Percentiles rank a stretch among this genome's conserved stretches.
Evolutionary conservation across 2,329 filamentous ascomycete species (phyloP).

Genomic region (Berkeleyomyces rouxiae): DNA sequence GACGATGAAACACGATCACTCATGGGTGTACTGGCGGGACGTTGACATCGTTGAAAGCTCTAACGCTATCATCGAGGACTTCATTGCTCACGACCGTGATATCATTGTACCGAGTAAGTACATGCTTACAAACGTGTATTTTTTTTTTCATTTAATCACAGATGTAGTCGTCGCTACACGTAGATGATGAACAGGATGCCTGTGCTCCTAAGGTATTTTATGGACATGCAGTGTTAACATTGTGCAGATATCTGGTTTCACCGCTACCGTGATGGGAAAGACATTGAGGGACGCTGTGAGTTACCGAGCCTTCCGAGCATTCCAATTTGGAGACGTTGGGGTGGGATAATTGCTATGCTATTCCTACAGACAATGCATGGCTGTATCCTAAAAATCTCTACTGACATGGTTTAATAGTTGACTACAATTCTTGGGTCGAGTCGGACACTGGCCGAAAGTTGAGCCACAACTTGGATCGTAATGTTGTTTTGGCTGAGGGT

Average conservation of each 20-base stretch:
- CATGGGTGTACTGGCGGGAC: constrained; percentile 98
- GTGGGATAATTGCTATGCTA: background rate
- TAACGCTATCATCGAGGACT: constrained; percentile 76
- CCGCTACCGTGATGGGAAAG: constrained; percentile 55
- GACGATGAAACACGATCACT: constrained; percentile 80
- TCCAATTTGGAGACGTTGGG: background rate
- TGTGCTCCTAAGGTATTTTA: background rate
- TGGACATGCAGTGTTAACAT: constrained; percentile 3
- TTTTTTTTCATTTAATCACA: background rate
- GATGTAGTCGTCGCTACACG: too few relatives aligned
- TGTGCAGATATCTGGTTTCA: constrained; percentile 87
- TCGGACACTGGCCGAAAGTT: constrained; percentile 69
- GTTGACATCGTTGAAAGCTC: constrained; percentile 92
- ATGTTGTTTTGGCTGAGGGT: constrained; percentile 81
- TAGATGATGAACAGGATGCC: too few relatives aligned
- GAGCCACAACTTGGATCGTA: constrained; percentile 54
- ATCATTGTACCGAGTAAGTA: constrained; percentile 82
- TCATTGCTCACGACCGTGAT: constrained; percentile 84
- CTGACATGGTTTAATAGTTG: constrained; percentile 40
- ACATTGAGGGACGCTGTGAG: constrained; percentile 91
- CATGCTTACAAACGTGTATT: background rate
- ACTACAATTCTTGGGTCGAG: constrained; percentile 99
- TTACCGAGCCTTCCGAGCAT: constrained; percentile 15
- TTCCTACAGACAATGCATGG: background rate
- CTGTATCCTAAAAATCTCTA: background rate